Base-by-base conservation (phyloP, 352 stramenopile genomes). In the Phytophthora tubulina region DNA sequence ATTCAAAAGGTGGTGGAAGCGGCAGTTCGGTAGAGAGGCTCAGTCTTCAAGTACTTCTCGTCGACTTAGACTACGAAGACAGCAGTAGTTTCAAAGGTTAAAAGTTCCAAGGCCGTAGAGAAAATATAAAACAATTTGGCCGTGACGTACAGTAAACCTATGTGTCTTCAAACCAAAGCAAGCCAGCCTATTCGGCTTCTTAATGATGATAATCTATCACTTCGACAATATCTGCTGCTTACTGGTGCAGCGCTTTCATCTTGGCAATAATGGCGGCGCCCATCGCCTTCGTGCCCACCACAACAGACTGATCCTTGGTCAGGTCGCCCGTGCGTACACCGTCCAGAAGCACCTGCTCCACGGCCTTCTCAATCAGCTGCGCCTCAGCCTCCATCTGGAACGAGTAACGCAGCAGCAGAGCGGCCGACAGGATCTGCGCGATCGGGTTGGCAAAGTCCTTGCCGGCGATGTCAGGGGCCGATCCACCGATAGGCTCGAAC, bases 401-500 rank as follows among this genome's bases (percentile, higher is more conserved):
- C 66, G 89, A 96, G 74, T 99, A 99, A 44, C 96, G 89, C 54
- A 99, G 85, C 93, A 99, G 97, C 81, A 99, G 93, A 36, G 97
- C 97, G 0, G 90, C 97, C 35, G 93, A 99, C 41, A 99, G 81
- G 80, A 99, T 99, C 86, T 99, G 97, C 13, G 97, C 97, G 51
- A 99, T 95, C 8, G 96, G 97, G 80, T 99, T 99, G 33, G 97
- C 98, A 33, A 99, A 93, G 72, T 99, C 94, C 78, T 99, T 80
- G 57, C 97, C 97, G 13, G 97, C 97, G 73, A 99, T 99, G 74
- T 99, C 97, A 1, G 98, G 98, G n/a, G 98, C 98, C 9, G 97
- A 99, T 58, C 98, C 98, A 72, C 98, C 97, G 58, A 98, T 99
- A 5, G 98, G 97, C 81, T 99, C 98, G 79, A 99, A 99, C 15